These are phyloP conservation scores for Camillea tinctor DNA, from an alignment of 2,329 filamentous ascomycete genomes.

Conservation along the genomic window DNA sequence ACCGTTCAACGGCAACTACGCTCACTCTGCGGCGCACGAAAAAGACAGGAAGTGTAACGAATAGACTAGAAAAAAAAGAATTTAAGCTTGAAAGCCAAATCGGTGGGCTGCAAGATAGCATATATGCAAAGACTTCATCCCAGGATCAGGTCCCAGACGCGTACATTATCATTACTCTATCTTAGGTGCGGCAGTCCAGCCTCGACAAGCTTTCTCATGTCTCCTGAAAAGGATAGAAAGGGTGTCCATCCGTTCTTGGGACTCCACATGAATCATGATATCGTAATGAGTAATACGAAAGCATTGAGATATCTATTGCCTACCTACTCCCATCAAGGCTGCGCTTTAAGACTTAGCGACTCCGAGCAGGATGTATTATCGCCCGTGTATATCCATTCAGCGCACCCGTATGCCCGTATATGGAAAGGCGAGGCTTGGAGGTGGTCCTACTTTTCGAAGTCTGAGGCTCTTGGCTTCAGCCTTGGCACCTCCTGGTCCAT, in stretches of 20 bases:
- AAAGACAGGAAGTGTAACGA: constrained; percentile 4
- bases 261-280: neutral
- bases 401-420: neutral
- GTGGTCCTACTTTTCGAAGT: constrained; percentile 4
- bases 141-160: neutral
- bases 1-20: constrained; percentile 19
- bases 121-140: constrained; percentile 9
- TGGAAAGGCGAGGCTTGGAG: constrained; percentile 10
- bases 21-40: constrained; percentile 10
- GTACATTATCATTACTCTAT: constrained; percentile 1
- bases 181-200: constrained; percentile 7
- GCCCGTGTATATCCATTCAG: neutral
- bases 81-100: constrained; percentile 1
- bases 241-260: neutral
- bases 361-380: neutral
- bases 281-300: neutral
- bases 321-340: neutral
- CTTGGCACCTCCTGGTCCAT: constrained; percentile 7
- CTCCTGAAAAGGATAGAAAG: neutral
- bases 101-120: constrained; percentile 7
- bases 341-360: too few relatives aligned
- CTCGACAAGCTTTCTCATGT: constrained; percentile 3
- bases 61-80: constrained; percentile 1
- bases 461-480: constrained; percentile 15
- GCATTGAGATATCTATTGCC: neutral